Percentiles rank a stretch among this genome's conserved stretches.
Conservation (phyloP, 2,329 filamentous ascomycete genomes). For the Hymenotorrendiella dingleyae region DNA sequence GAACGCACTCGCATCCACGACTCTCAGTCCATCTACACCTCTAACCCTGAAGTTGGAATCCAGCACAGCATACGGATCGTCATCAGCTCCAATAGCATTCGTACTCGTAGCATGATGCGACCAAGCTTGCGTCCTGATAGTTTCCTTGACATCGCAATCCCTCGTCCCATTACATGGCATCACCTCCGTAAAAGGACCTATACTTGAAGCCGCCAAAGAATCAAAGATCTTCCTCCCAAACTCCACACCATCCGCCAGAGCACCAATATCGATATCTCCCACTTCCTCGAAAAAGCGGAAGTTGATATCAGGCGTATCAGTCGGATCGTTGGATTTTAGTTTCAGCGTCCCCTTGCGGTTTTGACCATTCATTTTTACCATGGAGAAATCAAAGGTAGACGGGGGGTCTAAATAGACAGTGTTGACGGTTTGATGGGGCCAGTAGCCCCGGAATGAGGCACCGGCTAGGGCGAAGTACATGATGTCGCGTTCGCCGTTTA, state of each 20-base stretch:
- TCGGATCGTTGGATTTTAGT: constrained; percentile 55
- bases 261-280: constrained; percentile 13
- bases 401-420: constrained; percentile 35
- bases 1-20: constrained; percentile 47
- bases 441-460: constrained; percentile 36
- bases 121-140: constrained; percentile 44
- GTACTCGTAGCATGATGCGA: constrained; percentile 51
- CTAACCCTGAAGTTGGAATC: constrained; percentile 33
- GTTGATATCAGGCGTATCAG: constrained; percentile 55
- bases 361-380: constrained; percentile 51
- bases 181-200: constrained; percentile 34
- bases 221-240: constrained; percentile 32
- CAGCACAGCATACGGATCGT: constrained; percentile 40
- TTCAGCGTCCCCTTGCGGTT: constrained; percentile 56
- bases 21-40: constrained; percentile 37
- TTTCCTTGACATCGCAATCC: constrained; percentile 40
- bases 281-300: constrained; percentile 50
- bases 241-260: constrained; percentile 12
- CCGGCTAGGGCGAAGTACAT: constrained; percentile 28
- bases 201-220: constrained; percentile 34
- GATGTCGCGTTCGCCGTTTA: constrained; percentile 34
- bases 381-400: constrained; percentile 8
- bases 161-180: constrained; percentile 36
- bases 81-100: constrained; percentile 45
- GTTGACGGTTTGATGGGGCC: constrained; percentile 34